A percentile compares a stretch with the other conserved stretches of the same genome.
Conservation (phyloP, 2,329 filamentous ascomycete species). For the Aspergillus japonicus region DNA sequence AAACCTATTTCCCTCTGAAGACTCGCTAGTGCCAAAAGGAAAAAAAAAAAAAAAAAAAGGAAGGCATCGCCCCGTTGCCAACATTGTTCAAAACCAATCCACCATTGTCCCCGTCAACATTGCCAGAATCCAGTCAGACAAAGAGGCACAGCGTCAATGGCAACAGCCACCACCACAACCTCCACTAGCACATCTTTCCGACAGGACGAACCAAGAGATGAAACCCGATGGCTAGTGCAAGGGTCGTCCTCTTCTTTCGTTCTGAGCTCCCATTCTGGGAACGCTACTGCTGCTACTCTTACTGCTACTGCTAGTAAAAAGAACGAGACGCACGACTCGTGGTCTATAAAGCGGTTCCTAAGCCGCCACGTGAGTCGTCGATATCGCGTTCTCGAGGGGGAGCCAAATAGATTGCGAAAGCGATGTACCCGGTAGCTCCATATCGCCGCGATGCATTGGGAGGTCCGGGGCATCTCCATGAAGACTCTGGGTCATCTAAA, state of each 20-base stretch:
- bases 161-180: neutral
- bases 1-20: too few relatives aligned
- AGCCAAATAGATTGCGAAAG: constrained; percentile 33
- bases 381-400: constrained; percentile 32
- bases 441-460: neutral
- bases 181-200: neutral
- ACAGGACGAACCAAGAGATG: too few relatives aligned
- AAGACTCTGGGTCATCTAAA: too few relatives aligned
- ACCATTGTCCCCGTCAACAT: too few relatives aligned
- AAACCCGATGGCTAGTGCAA: too few relatives aligned
- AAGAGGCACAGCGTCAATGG: constrained; percentile 3
- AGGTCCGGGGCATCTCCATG: too few relatives aligned
- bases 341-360: constrained; percentile 31
- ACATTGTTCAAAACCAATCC: neutral
- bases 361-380: constrained; percentile 27
- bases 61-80: too few relatives aligned
- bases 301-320: neutral
- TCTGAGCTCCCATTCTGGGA: neutral
- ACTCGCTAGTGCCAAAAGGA: too few relatives aligned
- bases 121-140: neutral
- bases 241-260: neutral
- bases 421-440: constrained; percentile 17
- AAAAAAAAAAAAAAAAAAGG: too few relatives aligned
- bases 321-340: constrained; percentile 19
- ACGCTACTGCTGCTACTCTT: neutral